phyloP scores from a whole-genome alignment of 2,329 filamentous ascomycete species.

The Talaromyces atroroseus region DNA sequence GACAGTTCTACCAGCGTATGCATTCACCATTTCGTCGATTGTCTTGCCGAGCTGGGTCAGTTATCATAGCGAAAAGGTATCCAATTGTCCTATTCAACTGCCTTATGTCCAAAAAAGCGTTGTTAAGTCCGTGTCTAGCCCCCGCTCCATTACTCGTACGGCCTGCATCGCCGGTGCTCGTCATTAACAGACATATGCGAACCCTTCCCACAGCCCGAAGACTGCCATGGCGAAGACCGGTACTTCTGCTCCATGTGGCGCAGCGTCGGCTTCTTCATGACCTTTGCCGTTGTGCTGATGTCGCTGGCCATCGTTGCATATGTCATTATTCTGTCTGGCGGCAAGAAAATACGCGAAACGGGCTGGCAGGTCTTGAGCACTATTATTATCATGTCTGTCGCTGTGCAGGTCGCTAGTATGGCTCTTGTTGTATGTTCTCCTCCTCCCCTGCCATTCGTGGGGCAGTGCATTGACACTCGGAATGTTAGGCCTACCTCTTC shows the following conservation, averaged over 20 bases:
- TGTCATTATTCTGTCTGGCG: constrained; percentile 68
- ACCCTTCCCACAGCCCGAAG: constrained; percentile 60
- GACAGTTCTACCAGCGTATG: constrained; percentile 31
- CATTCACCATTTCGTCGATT: constrained; percentile 42
- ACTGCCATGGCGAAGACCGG: constrained; percentile 61
- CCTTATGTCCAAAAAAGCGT: no score
- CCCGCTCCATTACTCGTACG: constrained; percentile 62
- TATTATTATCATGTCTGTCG: constrained; percentile 60
- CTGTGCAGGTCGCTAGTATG: constrained; percentile 71
- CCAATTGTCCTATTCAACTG: constrained; percentile 3
- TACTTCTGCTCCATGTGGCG: constrained; percentile 92
- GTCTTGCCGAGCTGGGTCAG: constrained; percentile 45
- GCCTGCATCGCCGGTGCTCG: constrained; percentile 76
- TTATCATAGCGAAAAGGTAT: constrained; percentile 42
- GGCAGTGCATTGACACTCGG: background rate
- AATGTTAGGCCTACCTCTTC: constrained; percentile 63
- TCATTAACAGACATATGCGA: constrained; percentile 53
- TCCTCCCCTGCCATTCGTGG: background rate
- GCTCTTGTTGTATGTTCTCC: constrained; percentile 67
- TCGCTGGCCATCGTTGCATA: constrained; percentile 76
- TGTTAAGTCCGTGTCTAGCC: constrained; percentile 19
- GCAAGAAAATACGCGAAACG: constrained; percentile 69
- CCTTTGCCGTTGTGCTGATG: constrained; percentile 75
- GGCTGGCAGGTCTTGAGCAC: constrained; percentile 74
- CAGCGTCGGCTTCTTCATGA: constrained; percentile 80